Evolutionary conservation across 208 protist species (phyloP), one percentile per base, ranked within the genome.

Genomic region (Trypanosoma caninum): DNA sequence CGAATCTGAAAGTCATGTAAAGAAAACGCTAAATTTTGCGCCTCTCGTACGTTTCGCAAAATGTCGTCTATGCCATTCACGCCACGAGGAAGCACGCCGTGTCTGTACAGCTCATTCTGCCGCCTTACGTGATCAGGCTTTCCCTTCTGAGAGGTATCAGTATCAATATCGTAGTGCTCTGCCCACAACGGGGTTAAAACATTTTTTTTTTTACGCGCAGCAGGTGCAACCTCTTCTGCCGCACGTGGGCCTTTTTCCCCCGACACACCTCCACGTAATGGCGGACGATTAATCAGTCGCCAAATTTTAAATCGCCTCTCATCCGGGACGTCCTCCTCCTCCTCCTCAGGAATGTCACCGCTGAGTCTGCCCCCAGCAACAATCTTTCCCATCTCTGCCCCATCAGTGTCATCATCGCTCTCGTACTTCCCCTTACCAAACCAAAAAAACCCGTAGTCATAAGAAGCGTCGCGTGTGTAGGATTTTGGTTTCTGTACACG

Each of bases 31-130:
- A 85, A 44, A 16, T 30, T 47, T 37, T 85, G 72, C 0, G 82
- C 64, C 53, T 68, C 62, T 0, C 78, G 51, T 14, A 76, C 78
- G 9, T 45, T 46, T 25, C 71, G 70, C 35, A 85, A 56, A 25
- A 83, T 58, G 28, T 54, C 66, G 66, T 89, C 76, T 23, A 89
- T 74, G 38, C 78, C 78, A 35, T 74, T 51, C 31, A 53, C 52
- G 23, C 82, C 75, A 16, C 78, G 74, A 14, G 56, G 78, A 7
- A 85, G 62, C 27, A 83, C 11, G 5, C 54, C 54, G 23, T 18
- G 20, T 22, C 33, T 34, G 34, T 42, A 48, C 8, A 59, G 38
- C 20, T 59, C 38, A 34, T 48, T 22, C 11, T 59, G 37, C 18
- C 38, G 35, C 28, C 44, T 42, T 25, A 28, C 54, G 1, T 13